These are phyloP conservation scores for Garcia nutans DNA, from an alignment of 345 rosid genomes.

Conservation along the genomic window DNA sequence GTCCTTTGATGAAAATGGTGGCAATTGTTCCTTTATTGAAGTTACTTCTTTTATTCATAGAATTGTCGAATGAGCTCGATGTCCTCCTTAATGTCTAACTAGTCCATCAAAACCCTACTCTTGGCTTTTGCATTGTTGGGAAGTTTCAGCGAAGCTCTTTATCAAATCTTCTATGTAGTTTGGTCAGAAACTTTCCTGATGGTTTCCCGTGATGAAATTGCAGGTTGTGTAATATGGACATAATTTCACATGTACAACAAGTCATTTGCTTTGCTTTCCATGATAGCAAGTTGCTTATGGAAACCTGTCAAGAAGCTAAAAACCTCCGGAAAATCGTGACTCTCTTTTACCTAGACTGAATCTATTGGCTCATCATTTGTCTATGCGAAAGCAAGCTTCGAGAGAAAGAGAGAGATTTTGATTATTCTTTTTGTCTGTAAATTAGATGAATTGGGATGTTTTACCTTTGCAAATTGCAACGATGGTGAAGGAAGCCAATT, in stretches of 20 bases:
- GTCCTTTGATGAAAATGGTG: no score
- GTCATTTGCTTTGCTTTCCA: constrained; percentile 98
- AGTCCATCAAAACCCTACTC: neutral
- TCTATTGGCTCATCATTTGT: constrained; percentile 21
- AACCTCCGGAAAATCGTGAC: constrained; percentile 87
- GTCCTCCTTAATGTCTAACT: no score
- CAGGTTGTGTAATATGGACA: constrained; percentile 97
- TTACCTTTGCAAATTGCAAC: constrained; percentile 16
- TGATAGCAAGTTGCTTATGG: constrained; percentile 88
- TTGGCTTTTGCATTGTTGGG: neutral
- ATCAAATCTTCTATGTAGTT: neutral
- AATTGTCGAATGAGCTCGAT: no score
- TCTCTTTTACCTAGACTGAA: constrained; percentile 84
- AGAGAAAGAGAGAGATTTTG: constrained; percentile 12
- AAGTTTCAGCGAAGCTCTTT: neutral
- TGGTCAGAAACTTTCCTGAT: neutral
- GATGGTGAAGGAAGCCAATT: constrained; percentile 23
- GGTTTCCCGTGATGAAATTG: constrained; percentile 18
- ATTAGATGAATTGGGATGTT: constrained; percentile 10
- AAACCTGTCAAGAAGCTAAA: constrained; percentile 95
- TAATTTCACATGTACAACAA: constrained; percentile 92
- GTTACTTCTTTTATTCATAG: no score
- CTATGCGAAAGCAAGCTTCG: constrained; percentile 10
- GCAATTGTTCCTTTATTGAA: no score
- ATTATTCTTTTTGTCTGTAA: constrained; percentile 27